phyloP scores from a whole-genome alignment of 140 eudicot species.

The Oenanthe javanica region DNA sequence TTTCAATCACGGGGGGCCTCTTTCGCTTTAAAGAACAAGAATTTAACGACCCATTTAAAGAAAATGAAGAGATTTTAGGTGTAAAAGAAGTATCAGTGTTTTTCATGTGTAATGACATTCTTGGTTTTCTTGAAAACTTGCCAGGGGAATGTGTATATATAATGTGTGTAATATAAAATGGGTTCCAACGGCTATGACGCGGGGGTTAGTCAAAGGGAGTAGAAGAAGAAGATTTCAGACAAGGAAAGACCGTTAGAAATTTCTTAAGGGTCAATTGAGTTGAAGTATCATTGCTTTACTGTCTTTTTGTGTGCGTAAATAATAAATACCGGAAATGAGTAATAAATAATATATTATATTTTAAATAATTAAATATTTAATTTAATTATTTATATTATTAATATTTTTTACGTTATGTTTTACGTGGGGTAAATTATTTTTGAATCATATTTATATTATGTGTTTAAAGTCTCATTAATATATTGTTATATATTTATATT shows the following conservation, averaged over 20 bases:
- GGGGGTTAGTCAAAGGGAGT: background rate
- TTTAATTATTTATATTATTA: too few species aligned
- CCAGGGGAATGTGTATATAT: background rate
- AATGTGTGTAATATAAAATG: background rate
- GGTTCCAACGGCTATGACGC: constrained; percentile 20
- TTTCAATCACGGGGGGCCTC: constrained; percentile 76
- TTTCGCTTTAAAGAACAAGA: constrained; percentile 56
- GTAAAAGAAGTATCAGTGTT: background rate
- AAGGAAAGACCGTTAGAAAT: background rate
- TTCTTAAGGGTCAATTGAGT: too few species aligned
- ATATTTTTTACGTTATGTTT: too few species aligned
- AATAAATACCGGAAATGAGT: too few species aligned
- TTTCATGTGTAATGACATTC: background rate
- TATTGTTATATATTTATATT: too few species aligned
- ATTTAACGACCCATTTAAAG: constrained; percentile 2
- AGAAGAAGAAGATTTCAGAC: background rate
- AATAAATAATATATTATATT: too few species aligned
- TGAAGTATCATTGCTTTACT: too few species aligned
- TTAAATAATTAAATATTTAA: too few species aligned
- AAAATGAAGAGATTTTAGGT: background rate
- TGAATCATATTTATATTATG: too few species aligned
- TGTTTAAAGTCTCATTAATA: too few species aligned
- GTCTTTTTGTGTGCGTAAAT: too few species aligned
- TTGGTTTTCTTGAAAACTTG: background rate
- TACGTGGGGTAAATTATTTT: too few species aligned